A percentile compares a stretch with the other conserved stretches of the same genome.
phyloP scores from a whole-genome alignment of 768 basidiomycete species.

The Pleurotus citrinopileatus region DNA sequence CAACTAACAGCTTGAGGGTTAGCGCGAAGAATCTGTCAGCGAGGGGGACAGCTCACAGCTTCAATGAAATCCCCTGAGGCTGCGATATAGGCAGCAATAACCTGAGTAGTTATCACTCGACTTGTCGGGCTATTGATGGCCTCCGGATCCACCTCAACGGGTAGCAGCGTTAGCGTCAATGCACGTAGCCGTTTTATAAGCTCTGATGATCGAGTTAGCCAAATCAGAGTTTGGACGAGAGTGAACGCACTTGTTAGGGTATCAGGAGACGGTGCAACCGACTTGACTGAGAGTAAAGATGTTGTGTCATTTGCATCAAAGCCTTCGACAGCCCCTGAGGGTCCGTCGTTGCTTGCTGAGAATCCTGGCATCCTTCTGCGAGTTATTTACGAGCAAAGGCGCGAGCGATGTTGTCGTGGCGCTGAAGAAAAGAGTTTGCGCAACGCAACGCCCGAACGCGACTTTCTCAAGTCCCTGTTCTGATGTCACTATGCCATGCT shows the following conservation, averaged over 20 bases:
- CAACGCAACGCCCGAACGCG: no score
- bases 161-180: slow-evolving; percentile 72
- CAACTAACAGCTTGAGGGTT: slow-evolving; percentile 41
- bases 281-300: slow-evolving; percentile 41
- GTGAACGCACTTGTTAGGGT: slow-evolving; percentile 74
- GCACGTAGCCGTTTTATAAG: slow-evolving; percentile 78
- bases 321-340: not conserved
- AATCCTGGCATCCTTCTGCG: slow-evolving; percentile 29
- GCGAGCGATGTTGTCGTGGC: no score
- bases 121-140: slow-evolving; percentile 75
- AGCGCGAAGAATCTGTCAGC: slow-evolving; percentile 1
- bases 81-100: slow-evolving; percentile 71
- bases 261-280: slow-evolving; percentile 60
- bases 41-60: slow-evolving; percentile 48
- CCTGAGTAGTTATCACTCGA: slow-evolving; percentile 77
- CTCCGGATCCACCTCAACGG: slow-evolving; percentile 70
- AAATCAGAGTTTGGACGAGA: no score
- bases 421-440: no score
- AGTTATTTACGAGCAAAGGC: no score
- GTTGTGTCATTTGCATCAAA: slow-evolving; percentile 39
- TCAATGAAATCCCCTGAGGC: slow-evolving; percentile 88
- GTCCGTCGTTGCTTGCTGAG: slow-evolving; percentile 15
- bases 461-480: not conserved
- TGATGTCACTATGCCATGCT: not conserved
- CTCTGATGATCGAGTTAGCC: slow-evolving; percentile 48